Percentiles rank a stretch among this genome's conserved stretches.
These are phyloP conservation scores for Conticribra guillardii DNA, from an alignment of 108 stramenopile genomes.

Conservation along the genomic window DNA sequence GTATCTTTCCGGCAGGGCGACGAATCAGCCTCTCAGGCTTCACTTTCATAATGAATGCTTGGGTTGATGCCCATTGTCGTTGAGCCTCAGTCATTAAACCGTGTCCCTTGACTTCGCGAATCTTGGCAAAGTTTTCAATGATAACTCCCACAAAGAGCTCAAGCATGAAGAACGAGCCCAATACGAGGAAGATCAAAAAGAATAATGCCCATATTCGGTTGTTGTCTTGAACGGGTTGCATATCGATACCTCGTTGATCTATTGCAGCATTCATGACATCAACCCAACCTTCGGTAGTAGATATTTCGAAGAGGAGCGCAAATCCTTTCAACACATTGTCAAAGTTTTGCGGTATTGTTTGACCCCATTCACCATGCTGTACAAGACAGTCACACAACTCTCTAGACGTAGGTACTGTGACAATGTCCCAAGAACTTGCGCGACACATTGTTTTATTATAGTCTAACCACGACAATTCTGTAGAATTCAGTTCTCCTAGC, in stretches of 20 bases:
- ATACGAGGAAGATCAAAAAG: constrained; percentile 64
- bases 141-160: constrained; percentile 82
- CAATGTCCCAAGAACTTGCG: constrained; percentile 4
- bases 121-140: constrained; percentile 68
- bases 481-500: constrained; percentile 1
- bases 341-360: constrained; percentile 52
- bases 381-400: constrained; percentile 47
- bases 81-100: constrained; percentile 63
- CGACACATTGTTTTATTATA: neutral
- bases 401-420: constrained; percentile 33
- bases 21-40: constrained; percentile 39
- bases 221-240: constrained; percentile 51
- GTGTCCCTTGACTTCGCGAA: constrained; percentile 44
- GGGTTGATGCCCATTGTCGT: constrained; percentile 60
- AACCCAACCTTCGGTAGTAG: constrained; percentile 66
- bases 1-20: constrained; percentile 23
- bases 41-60: constrained; percentile 59
- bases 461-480: constrained; percentile 17
- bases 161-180: constrained; percentile 73
- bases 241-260: constrained; percentile 54
- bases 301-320: constrained; percentile 64
- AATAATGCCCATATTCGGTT: constrained; percentile 38
- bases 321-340: constrained; percentile 59
- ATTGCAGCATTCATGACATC: constrained; percentile 62
- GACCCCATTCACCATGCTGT: constrained; percentile 28